phyloP scores from a whole-genome alignment of 78 protist genomes.

The Capsaspora owczarzaki region DNA sequence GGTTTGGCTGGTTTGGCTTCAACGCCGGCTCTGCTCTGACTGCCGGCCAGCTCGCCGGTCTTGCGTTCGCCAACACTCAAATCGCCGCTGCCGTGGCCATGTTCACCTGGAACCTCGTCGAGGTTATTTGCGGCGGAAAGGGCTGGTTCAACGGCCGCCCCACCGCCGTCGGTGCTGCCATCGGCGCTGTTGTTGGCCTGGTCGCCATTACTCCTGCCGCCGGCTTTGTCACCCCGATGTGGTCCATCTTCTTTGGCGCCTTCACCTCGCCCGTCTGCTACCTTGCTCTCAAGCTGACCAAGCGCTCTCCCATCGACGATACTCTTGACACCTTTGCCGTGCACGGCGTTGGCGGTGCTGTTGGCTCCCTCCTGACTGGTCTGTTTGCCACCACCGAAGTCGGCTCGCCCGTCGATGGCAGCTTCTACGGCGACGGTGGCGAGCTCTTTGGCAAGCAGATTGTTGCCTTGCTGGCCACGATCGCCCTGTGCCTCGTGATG shows the following conservation, averaged over 20 bases:
- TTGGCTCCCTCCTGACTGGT: slow-evolving; percentile 56
- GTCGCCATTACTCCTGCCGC: slow-evolving; percentile 76
- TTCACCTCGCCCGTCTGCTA: slow-evolving; percentile 33
- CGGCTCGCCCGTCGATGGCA: background rate
- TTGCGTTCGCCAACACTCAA: slow-evolving; percentile 57
- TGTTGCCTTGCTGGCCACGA: background rate
- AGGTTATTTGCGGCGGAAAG: background rate
- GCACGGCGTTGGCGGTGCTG: slow-evolving; percentile 61
- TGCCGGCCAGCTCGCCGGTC: slow-evolving; percentile 43
- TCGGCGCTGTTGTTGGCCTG: slow-evolving; percentile 50
- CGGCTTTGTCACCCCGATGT: slow-evolving; percentile 54
- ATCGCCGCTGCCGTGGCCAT: slow-evolving; percentile 33
- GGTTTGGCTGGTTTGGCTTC: slow-evolving; percentile 88
- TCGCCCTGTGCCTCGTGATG: background rate
- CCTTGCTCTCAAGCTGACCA: slow-evolving; percentile 21
- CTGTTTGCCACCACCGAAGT: background rate
- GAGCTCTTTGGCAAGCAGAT: background rate
- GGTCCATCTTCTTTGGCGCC: slow-evolving; percentile 47
- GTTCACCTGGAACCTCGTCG: background rate
- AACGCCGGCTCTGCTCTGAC: slow-evolving; percentile 76
- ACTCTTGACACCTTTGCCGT: slow-evolving; percentile 60
- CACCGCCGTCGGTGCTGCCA: background rate
- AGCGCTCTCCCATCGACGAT: slow-evolving; percentile 51
- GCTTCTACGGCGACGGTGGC: background rate
- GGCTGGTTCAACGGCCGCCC: background rate